These are phyloP conservation scores for Candolleomyces aberdarensis DNA, from an alignment of 768 basidiomycete species.

Conservation along the genomic window DNA sequence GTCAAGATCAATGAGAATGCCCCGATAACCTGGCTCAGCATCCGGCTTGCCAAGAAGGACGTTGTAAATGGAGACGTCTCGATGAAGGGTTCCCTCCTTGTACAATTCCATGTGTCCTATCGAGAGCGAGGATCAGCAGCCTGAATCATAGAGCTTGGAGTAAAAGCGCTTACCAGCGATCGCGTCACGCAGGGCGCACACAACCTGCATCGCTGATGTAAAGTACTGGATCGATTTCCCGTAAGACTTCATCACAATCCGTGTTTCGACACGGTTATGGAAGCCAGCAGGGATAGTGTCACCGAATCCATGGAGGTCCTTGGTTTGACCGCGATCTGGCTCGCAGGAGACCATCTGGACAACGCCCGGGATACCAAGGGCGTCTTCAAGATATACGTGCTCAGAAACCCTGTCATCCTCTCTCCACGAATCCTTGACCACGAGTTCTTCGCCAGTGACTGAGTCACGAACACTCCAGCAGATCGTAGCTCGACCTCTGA, in stretches of 20 bases:
- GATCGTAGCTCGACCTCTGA: not conserved
- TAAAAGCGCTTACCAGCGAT: not conserved
- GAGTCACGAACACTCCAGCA: not conserved
- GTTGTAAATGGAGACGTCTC: not conserved
- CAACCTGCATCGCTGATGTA: not conserved
- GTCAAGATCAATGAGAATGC: not conserved
- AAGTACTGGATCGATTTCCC: not conserved
- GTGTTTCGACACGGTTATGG: not conserved
- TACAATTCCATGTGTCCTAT: not conserved
- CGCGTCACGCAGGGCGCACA: not conserved
- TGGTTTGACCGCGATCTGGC: not conserved
- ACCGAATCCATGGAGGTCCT: too few relatives aligned
- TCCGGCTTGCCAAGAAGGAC: not conserved
- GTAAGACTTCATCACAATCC: not conserved
- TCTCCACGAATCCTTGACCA: conserved; percentile 1
- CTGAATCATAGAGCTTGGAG: too few relatives aligned
- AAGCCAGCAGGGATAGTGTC: not conserved
- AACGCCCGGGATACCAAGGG: not conserved
- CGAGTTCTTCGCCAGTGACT: not conserved
- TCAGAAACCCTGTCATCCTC: not conserved
- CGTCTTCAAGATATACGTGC: not conserved
- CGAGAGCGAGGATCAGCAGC: too few relatives aligned
- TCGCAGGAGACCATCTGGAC: not conserved
- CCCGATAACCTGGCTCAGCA: not conserved
- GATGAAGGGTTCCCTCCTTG: not conserved